Evolutionary conservation across 495 filamentous ascomycete species (phyloP), one percentile per base, ranked within the genome.

Genomic region (Penicillium turbatum): DNA sequence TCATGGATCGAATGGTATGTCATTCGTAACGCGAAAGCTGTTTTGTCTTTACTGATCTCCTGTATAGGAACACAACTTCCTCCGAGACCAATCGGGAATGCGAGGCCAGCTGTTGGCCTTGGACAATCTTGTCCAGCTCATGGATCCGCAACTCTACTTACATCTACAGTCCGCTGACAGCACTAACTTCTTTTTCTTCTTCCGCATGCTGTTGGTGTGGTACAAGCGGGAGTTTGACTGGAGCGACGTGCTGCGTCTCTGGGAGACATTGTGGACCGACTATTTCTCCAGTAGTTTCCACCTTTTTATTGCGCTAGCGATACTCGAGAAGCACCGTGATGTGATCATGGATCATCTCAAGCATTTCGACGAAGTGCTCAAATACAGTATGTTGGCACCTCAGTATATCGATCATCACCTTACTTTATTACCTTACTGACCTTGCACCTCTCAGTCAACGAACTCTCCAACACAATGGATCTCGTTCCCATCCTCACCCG

Each of bases 131-230:
- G 88, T 97, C 11, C 90, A 95, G 62, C 86, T 98, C 46, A 91
- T 98, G 85, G 93, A 98, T 59, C 92, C 93, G 0, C 87, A 90
- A 62, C 82, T 98, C 35, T 97, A 97, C 63, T 72, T 89, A 9
- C 93, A 98, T 64, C 79, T 98, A 0, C 82, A 96, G 64, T 83
- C 79, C 7, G 90, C 92, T 21, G 95, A 97, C 56, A 90, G 85
- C 60, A 97, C 93, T 16, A 97, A 98, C 70, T 98, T 97, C 72
- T 98, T 98, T 70, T 98, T 98, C 77, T 97, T 97, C 78, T 98
- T 97, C 80, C 86, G 93, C 21, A 97, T 97, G 92, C 76, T 98
- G 21, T 77, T 98, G 0, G 93, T 98, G 16, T 97, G 92, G 92
- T 98, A 92, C 71, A 97, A 98, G 73, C 87, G 93, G 4, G 93